A percentile compares a stretch with the other conserved stretches of the same genome.
phyloP scores from a whole-genome alignment of 768 basidiomycete genomes.

The Lactifluus hygrophoroides region DNA sequence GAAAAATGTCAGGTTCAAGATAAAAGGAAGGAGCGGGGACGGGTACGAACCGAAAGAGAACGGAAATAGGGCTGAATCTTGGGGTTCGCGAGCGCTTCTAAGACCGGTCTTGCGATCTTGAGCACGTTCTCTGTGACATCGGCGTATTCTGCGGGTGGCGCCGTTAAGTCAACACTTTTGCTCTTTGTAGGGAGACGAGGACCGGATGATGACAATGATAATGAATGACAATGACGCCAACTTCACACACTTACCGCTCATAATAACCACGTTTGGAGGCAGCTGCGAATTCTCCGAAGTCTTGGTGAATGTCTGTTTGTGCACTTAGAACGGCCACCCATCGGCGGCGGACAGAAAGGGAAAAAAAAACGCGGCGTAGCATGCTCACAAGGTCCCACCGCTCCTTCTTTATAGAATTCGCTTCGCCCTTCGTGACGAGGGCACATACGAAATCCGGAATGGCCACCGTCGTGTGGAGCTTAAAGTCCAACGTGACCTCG shows the following conservation, averaged over 20 bases:
- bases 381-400: slow-evolving; percentile 84
- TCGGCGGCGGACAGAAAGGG: not conserved
- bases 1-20: not conserved
- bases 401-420: slow-evolving; percentile 54
- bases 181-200: not conserved
- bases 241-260: slow-evolving; percentile 55
- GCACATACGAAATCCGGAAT: slow-evolving; percentile 76
- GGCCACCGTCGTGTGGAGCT: slow-evolving; percentile 41
- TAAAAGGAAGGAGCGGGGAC: not conserved
- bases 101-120: slow-evolving; percentile 45
- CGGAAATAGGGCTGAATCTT: slow-evolving; percentile 70
- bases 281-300: slow-evolving; percentile 57
- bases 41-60: slow-evolving; percentile 65
- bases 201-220: too few species aligned
- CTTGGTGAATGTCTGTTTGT: slow-evolving; percentile 68
- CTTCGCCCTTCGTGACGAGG: slow-evolving; percentile 71
- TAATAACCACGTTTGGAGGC: slow-evolving; percentile 56
- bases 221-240: not conserved
- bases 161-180: not conserved
- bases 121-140: slow-evolving; percentile 76
- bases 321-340: not conserved
- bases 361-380: not conserved
- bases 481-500: slow-evolving; percentile 71
- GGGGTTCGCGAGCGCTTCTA: slow-evolving; percentile 55
- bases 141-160: slow-evolving; percentile 55